Evolutionary conservation across 1,284 basidiomycete species (phyloP).

Genomic region (Dichomitus squalens): DNA sequence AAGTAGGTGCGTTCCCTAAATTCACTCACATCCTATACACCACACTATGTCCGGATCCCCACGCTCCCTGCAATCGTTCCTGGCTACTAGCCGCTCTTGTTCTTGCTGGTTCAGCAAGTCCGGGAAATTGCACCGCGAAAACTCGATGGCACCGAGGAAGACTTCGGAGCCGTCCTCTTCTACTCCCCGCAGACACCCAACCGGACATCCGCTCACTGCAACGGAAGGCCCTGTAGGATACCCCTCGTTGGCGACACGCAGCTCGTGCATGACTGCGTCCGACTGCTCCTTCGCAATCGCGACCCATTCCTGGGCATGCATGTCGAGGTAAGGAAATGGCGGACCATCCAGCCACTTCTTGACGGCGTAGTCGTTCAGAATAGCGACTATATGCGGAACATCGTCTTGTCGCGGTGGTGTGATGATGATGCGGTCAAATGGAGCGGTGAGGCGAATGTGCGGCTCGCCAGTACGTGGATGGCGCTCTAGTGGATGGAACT

Average conservation of each 20-base stretch:
- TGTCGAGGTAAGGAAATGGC: slow-evolving; percentile 53
- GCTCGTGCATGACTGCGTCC: slow-evolving; percentile 42
- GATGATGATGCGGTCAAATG: slow-evolving; percentile 54
- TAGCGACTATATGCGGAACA: slow-evolving; percentile 34
- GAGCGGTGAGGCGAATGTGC: slow-evolving; percentile 33
- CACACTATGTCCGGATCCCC: slow-evolving; percentile 55
- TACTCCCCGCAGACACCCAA: slow-evolving; percentile 48
- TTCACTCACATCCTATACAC: slow-evolving; percentile 52
- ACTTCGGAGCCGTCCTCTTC: slow-evolving; percentile 48
- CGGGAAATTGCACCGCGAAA: slow-evolving; percentile 39
- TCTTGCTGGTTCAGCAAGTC: slow-evolving; percentile 37
- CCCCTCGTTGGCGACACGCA: slow-evolving; percentile 29
- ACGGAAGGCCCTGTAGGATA: slow-evolving; percentile 31
- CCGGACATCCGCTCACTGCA: slow-evolving; percentile 44
- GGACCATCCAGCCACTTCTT: slow-evolving; percentile 46
- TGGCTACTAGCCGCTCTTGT: slow-evolving; percentile 35
- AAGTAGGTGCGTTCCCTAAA: neutral
- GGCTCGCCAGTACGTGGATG: slow-evolving; percentile 30
- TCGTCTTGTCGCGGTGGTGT: slow-evolving; percentile 58
- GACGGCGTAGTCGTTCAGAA: slow-evolving; percentile 55
- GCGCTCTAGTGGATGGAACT: slow-evolving; percentile 26
- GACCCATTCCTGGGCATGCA: slow-evolving; percentile 42
- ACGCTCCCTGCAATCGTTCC: slow-evolving; percentile 38
- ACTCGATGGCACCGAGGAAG: slow-evolving; percentile 47
- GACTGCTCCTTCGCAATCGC: slow-evolving; percentile 26